Evolutionary conservation across 129 eudicot species (phyloP).

Genomic region (Kitagawia praeruptora): DNA sequence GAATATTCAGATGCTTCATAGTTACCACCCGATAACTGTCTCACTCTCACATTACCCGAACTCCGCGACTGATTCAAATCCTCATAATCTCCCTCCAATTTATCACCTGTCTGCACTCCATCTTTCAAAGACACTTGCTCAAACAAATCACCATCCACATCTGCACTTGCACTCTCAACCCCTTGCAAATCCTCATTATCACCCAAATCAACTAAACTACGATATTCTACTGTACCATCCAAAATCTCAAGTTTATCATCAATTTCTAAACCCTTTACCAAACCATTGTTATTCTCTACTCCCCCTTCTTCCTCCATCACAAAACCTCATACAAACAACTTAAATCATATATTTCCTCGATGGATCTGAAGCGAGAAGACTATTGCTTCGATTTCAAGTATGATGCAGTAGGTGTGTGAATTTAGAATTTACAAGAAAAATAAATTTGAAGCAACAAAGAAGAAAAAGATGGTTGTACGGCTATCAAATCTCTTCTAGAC

Average conservation of each 20-base stretch:
- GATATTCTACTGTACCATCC: slow-evolving; percentile 25
- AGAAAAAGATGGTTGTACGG: background rate
- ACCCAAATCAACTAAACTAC: slow-evolving; percentile 23
- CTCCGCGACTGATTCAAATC: slow-evolving; percentile 20
- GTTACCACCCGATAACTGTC: slow-evolving; percentile 36
- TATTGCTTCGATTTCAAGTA: background rate
- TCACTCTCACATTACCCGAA: slow-evolving; percentile 26
- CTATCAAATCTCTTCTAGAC: too few relatives aligned
- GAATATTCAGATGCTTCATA: slow-evolving; percentile 39
- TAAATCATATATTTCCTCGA: slow-evolving; percentile 20
- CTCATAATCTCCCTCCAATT: slow-evolving; percentile 18
- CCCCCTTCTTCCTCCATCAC: slow-evolving; percentile 83
- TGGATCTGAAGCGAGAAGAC: background rate
- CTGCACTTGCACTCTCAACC: slow-evolving; percentile 28
- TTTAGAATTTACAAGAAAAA: background rate
- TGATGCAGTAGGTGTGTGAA: background rate
- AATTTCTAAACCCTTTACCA: slow-evolving; percentile 23
- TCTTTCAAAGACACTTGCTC: slow-evolving; percentile 81
- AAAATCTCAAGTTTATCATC: slow-evolving; percentile 17
- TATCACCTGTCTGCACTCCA: slow-evolving; percentile 38
- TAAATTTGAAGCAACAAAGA: slow-evolving; percentile 1
- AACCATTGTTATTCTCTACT: slow-evolving; percentile 27
- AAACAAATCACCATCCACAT: slow-evolving; percentile 52
- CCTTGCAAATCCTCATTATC: slow-evolving; percentile 14
- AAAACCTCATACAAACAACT: slow-evolving; percentile 14